Evolutionary conservation across 2,329 filamentous ascomycete species (phyloP).

Genomic region (Colletotrichum chrysophilum): DNA sequence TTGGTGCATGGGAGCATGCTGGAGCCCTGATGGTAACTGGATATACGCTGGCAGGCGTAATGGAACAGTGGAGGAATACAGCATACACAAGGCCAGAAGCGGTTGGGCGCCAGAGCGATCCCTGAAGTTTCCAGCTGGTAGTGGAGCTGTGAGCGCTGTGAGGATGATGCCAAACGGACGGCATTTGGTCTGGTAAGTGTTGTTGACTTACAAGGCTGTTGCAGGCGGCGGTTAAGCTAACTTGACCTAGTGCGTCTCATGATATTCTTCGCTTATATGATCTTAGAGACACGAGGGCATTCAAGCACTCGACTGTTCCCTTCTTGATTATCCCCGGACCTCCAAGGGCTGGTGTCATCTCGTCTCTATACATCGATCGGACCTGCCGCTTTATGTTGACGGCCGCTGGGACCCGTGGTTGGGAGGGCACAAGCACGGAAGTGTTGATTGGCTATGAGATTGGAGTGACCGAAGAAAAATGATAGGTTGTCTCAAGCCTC

Average conservation of each 20-base stretch:
- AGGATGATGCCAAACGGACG: conserved; percentile 90
- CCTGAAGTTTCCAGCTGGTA: conserved; percentile 88
- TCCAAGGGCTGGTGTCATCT: conserved; percentile 83
- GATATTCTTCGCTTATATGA: conserved; percentile 96
- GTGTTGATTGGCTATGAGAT: conserved; percentile 96
- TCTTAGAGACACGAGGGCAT: conserved; percentile 67
- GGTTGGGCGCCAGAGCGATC: conserved; percentile 77
- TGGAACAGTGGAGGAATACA: conserved; percentile 93
- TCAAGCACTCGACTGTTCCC: conserved; percentile 81
- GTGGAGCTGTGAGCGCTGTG: conserved; percentile 87
- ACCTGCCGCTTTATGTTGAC: conserved; percentile 91
- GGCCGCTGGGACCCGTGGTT: conserved; percentile 89
- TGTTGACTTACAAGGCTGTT: neutral
- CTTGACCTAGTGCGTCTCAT: conserved; percentile 74
- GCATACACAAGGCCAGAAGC: conserved; percentile 73
- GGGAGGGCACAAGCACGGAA: conserved; percentile 91
- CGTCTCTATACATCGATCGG: conserved; percentile 84
- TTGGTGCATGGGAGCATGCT: conserved; percentile 98
- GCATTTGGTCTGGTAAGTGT: conserved; percentile 76
- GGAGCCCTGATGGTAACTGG: conserved; percentile 93
- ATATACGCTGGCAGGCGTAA: conserved; percentile 94
- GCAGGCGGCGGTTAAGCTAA: neutral
- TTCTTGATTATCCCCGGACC: conserved; percentile 96
- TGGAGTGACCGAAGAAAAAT: conserved; percentile 29
- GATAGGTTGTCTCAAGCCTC: neutral